phyloP scores from a whole-genome alignment of 2,329 filamentous ascomycete genomes.

The Scolecobasidium constrictum region DNA sequence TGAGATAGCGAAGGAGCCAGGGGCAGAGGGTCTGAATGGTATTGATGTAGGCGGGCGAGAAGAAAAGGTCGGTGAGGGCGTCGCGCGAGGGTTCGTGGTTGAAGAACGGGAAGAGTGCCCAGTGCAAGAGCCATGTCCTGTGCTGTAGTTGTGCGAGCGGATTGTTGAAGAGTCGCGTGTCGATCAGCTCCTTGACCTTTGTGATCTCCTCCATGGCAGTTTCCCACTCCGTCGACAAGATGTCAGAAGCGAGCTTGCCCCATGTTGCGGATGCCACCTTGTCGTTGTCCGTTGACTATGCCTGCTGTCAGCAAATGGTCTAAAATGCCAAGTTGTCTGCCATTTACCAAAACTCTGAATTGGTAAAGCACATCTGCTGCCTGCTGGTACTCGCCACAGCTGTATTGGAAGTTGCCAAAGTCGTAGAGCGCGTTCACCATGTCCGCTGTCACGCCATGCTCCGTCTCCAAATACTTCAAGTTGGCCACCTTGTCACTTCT shows the following conservation, averaged over 20 bases:
- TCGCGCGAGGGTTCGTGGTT: constrained; percentile 91
- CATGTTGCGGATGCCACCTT: constrained; percentile 92
- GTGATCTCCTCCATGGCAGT: constrained; percentile 58
- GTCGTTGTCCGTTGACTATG: constrained; percentile 83
- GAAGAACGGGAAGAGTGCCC: constrained; percentile 97
- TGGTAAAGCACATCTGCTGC: constrained; percentile 92
- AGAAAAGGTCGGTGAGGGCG: constrained; percentile 87
- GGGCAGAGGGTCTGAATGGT: constrained; percentile 97
- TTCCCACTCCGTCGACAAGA: constrained; percentile 92
- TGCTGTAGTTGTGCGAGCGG: constrained; percentile 90
- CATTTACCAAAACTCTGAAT: constrained; percentile 69
- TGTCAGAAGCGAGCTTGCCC: constrained; percentile 96
- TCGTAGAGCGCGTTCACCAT: constrained; percentile 96
- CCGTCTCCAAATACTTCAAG: constrained; percentile 94
- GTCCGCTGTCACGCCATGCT: constrained; percentile 85
- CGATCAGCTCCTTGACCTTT: constrained; percentile 63
- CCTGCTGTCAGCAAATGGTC: not conserved
- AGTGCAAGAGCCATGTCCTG: constrained; percentile 96
- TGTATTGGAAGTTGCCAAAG: constrained; percentile 95
- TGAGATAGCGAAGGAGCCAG: constrained; percentile 90
- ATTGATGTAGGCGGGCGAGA: constrained; percentile 96
- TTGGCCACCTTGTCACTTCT: constrained; percentile 97
- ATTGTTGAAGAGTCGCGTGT: constrained; percentile 92
- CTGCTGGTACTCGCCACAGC: constrained; percentile 84
- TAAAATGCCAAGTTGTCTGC: not conserved